Evolutionary conservation across 2,329 filamentous ascomycete genomes (phyloP).

Genomic region (Lecanicillium sp.): DNA sequence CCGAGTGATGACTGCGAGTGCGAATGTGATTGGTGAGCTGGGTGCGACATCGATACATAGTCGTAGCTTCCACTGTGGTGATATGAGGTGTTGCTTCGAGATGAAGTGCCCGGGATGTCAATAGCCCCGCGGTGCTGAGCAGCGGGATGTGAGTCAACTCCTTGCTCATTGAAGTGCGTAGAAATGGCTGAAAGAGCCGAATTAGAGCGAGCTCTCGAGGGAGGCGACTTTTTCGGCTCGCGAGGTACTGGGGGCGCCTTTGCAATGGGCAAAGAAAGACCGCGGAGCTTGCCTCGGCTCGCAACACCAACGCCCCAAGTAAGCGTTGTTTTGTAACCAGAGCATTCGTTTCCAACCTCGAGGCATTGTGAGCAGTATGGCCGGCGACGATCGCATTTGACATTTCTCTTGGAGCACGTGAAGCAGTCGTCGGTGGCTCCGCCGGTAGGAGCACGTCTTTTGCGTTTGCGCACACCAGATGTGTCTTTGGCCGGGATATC

Average conservation of each 20-base stretch:
- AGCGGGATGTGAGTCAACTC: constrained; percentile 19
- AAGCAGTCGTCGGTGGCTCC: constrained; percentile 95
- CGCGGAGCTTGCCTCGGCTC: constrained; percentile 87
- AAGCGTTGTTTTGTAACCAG: constrained; percentile 91
- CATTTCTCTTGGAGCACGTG: constrained; percentile 73
- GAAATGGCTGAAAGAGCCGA: constrained; percentile 28
- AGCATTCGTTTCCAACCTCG: constrained; percentile 84
- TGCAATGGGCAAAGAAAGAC: constrained; percentile 66
- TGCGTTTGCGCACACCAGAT: constrained; percentile 56
- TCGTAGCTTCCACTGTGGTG: constrained; percentile 31
- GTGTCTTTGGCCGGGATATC: constrained; percentile 31
- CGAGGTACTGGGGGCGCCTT: constrained; percentile 48
- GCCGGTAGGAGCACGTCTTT: constrained; percentile 79
- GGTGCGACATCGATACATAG: constrained; percentile 43
- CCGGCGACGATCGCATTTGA: constrained; percentile 82
- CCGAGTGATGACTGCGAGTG: constrained; percentile 22
- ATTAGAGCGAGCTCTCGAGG: constrained; percentile 34
- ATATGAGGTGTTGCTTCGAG: constrained; percentile 27
- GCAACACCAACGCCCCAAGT: constrained; percentile 96
- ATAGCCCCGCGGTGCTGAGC: constrained; percentile 22
- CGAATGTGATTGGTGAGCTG: constrained; percentile 24
- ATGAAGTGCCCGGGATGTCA: constrained; percentile 23
- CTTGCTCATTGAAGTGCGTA: constrained; percentile 21
- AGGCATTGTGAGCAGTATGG: constrained; percentile 95
- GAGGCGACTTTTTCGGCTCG: constrained; percentile 38